These are phyloP conservation scores for Pestalotiopsis fici DNA, from an alignment of 2,329 filamentous ascomycete genomes.

Conservation along the genomic window DNA sequence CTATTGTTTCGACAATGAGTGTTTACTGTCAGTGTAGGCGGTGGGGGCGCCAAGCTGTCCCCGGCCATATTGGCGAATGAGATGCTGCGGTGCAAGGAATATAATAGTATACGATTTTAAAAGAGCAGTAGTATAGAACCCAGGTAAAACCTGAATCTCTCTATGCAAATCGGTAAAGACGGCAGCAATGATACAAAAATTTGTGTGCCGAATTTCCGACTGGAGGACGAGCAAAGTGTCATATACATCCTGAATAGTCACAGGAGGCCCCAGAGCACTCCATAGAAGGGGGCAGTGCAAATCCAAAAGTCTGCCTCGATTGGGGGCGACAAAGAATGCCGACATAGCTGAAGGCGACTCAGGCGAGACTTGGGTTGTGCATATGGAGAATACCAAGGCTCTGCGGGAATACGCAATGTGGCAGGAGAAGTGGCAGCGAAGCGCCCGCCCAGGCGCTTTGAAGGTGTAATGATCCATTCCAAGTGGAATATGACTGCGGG, in stretches of 20 bases:
- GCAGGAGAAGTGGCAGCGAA: not conserved
- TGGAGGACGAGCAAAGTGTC: not conserved
- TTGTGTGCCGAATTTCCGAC: conserved; percentile 3
- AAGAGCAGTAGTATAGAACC: not conserved
- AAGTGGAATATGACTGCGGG: not conserved
- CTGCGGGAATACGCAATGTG: conserved; percentile 3
- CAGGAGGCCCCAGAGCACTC: no score
- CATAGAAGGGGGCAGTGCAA: not conserved
- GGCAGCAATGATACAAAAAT: conserved; percentile 1
- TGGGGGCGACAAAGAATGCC: not conserved
- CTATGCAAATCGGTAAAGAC: not conserved
- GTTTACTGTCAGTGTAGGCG: conserved; percentile 26
- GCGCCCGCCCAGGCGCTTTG: not conserved
- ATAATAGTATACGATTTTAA: not conserved
- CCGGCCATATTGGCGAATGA: conserved; percentile 8
- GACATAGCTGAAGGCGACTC: not conserved
- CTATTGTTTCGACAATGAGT: conserved; percentile 25
- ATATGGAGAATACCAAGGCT: not conserved
- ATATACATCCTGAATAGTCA: not conserved
- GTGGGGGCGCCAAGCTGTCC: conserved; percentile 26
- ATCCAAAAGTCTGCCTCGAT: not conserved
- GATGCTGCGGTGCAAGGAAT: not conserved
- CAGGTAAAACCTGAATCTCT: not conserved
- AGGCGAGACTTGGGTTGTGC: not conserved
- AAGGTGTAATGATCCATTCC: not conserved